Evolutionary conservation across 495 filamentous ascomycete genomes (phyloP).

Genomic region (Alectoria sarmentosa): DNA sequence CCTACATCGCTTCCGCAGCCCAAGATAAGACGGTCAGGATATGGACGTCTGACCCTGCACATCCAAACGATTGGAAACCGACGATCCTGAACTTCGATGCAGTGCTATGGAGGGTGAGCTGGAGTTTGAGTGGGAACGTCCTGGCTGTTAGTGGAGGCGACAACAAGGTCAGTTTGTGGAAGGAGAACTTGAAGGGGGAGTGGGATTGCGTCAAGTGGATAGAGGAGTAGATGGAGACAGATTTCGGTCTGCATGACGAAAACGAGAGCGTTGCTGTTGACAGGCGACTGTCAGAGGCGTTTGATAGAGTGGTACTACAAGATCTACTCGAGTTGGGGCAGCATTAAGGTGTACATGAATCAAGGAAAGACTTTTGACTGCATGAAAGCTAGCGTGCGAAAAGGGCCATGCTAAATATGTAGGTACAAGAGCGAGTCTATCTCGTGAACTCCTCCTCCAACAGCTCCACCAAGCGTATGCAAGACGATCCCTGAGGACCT

Average conservation of each 20-base stretch:
- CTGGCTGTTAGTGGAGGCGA: constrained; percentile 89
- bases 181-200: constrained; percentile 54
- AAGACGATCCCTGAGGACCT: not conserved
- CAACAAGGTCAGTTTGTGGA: constrained; percentile 80
- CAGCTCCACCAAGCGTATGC: not conserved
- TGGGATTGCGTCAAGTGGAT: constrained; percentile 97
- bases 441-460: not conserved
- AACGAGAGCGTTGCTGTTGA: not conserved
- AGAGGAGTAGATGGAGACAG: constrained; percentile 60
- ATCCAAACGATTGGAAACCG: constrained; percentile 64
- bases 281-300: not conserved
- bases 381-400: not conserved
- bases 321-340: not conserved
- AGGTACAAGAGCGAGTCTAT: not conserved
- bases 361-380: not conserved
- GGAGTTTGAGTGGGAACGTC: constrained; percentile 96
- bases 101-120: constrained; percentile 92
- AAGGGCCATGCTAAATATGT: not conserved
- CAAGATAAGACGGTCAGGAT: constrained; percentile 97
- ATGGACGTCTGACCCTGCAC: constrained; percentile 72
- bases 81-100: constrained; percentile 80
- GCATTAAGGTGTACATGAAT: not conserved
- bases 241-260: not conserved
- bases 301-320: not conserved
- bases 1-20: constrained; percentile 89